These are phyloP conservation scores for Biscogniauxia sp. DNA, from an alignment of 2,329 filamentous ascomycete genomes.

Conservation along the genomic window DNA sequence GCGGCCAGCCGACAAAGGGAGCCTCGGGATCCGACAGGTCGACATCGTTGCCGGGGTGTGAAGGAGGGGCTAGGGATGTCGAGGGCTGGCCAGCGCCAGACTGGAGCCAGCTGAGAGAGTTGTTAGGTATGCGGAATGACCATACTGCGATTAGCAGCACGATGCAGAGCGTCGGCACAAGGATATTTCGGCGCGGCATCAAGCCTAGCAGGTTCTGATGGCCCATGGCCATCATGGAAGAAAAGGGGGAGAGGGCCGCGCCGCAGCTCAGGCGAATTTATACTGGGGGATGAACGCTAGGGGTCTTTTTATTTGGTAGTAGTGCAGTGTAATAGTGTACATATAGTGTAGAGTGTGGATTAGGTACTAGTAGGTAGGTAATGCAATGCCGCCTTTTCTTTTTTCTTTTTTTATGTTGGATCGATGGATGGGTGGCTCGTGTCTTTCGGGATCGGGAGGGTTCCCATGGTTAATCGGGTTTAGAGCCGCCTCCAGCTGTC, in stretches of 20 bases:
- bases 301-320: no score
- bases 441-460: no score
- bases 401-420: no score
- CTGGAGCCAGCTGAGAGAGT: slow-evolving; percentile 24
- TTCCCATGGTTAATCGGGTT: no score
- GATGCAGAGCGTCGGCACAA: slow-evolving; percentile 28
- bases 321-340: no score
- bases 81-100: slow-evolving; percentile 7
- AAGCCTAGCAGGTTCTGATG: slow-evolving; percentile 27
- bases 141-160: slow-evolving; percentile 30
- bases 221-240: slow-evolving; percentile 28
- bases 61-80: slow-evolving; percentile 5
- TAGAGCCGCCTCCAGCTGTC: no score
- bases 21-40: slow-evolving; percentile 40
- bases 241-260: background rate
- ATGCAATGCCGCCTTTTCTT: no score
- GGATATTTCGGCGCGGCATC: slow-evolving; percentile 32
- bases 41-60: slow-evolving; percentile 20
- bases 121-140: slow-evolving; percentile 25
- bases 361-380: no score
- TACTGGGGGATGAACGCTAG: background rate
- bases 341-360: no score
- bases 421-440: no score
- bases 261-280: background rate
- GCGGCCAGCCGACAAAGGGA: slow-evolving; percentile 45